Conservation (phyloP, 805 yeast species). For the Tetrapisispora pingtungensis region DNA sequence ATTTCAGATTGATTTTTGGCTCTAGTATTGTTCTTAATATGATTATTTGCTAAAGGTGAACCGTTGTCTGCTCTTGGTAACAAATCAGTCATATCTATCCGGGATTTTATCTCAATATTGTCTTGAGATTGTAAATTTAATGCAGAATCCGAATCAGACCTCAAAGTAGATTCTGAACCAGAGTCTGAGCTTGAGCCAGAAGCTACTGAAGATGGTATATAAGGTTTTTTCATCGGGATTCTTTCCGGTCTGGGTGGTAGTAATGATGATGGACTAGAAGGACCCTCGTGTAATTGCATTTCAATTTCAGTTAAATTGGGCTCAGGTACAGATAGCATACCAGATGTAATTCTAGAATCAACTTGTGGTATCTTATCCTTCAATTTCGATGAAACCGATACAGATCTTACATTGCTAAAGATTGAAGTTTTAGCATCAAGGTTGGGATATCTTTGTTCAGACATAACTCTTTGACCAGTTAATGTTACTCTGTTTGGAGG, state of each 20-base stretch:
- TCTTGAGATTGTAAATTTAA: background rate
- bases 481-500: constrained; percentile 23
- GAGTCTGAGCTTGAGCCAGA: background rate
- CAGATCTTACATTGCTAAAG: background rate
- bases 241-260: constrained; percentile 26
- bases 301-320: constrained; percentile 34
- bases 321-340: constrained; percentile 36
- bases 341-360: constrained; percentile 33
- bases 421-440: constrained; percentile 1
- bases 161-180: background rate
- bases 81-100: background rate
- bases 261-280: constrained; percentile 29
- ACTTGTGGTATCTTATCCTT: constrained; percentile 5
- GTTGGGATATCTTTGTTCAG: constrained; percentile 12
- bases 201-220: constrained; percentile 7
- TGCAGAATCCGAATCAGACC: no score
- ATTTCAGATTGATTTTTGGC: background rate
- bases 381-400: background rate
- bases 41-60: constrained; percentile 21
- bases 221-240: constrained; percentile 30
- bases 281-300: constrained; percentile 31
- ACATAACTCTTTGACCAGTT: constrained; percentile 20
- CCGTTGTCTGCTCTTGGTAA: constrained; percentile 14
- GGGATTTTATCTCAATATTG: background rate
- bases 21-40: constrained; percentile 2